phyloP scores from a whole-genome alignment of 352 stramenopile species.

The Globisporangium parvum region DNA sequence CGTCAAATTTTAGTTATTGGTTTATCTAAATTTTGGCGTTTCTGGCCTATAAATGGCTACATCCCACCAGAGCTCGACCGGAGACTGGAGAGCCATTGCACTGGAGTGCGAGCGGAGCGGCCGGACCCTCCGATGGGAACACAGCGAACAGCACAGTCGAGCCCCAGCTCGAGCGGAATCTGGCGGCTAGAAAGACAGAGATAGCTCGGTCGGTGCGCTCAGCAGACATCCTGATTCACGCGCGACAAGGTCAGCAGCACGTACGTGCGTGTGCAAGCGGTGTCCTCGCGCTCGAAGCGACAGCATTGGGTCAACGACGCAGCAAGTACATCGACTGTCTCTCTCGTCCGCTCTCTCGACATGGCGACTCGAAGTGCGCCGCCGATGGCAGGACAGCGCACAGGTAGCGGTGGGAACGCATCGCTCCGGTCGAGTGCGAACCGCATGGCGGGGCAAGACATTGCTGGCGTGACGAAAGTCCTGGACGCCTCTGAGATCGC shows the following conservation, averaged over 20 bases:
- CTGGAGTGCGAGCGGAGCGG: too few relatives aligned
- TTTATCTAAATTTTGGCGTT: neutral
- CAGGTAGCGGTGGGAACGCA: neutral
- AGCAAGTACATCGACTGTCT: neutral
- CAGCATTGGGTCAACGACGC: neutral
- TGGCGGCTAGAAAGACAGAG: too few relatives aligned
- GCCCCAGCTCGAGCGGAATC: too few relatives aligned
- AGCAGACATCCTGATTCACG: too few relatives aligned
- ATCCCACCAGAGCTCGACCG: neutral
- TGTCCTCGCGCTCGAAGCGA: neutral
- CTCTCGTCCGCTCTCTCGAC: neutral
- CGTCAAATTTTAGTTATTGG: too few relatives aligned
- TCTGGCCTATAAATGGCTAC: neutral
- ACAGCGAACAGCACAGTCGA: too few relatives aligned
- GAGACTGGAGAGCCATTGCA: too few relatives aligned
- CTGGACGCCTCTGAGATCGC: conserved; percentile 31
- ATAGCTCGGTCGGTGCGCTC: too few relatives aligned
- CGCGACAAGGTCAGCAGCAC: too few relatives aligned
- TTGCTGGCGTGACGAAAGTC: conserved; percentile 38
- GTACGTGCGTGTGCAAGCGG: too few relatives aligned
- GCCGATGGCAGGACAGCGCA: neutral
- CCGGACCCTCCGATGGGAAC: too few relatives aligned
- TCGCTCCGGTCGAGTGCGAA: conserved; percentile 28
- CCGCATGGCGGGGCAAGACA: conserved; percentile 51
- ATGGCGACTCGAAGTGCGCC: conserved; percentile 2